These are phyloP conservation scores for Neofusicoccum umdonicola DNA, from an alignment of 2,329 filamentous ascomycete genomes.

Conservation along the genomic window DNA sequence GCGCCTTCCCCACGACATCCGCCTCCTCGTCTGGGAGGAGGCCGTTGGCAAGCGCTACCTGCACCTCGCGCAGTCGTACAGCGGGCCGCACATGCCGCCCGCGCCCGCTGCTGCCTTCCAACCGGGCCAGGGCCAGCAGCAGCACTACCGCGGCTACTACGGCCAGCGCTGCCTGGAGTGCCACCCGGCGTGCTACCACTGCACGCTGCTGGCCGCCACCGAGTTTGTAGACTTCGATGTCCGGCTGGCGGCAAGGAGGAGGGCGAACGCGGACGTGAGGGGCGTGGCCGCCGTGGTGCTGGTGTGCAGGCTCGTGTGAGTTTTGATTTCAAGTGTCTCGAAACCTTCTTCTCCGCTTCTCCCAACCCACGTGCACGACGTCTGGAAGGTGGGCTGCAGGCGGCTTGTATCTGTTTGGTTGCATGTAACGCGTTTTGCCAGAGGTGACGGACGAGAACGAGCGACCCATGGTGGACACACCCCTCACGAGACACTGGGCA, in stretches of 20 bases:
- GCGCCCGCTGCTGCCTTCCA: background rate
- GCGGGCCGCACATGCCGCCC: background rate
- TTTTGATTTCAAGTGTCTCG: background rate
- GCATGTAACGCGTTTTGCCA: too few species aligned
- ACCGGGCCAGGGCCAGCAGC: background rate
- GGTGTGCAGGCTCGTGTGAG: background rate
- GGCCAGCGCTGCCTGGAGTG: conserved; percentile 7
- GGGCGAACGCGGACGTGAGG: conserved; percentile 1
- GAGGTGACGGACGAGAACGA: too few species aligned
- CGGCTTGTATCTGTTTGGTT: too few species aligned
- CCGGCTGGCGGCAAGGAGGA: background rate
- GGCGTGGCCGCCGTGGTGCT: background rate
- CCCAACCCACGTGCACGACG: too few species aligned
- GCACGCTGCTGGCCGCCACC: background rate
- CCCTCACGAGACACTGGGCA: too few species aligned
- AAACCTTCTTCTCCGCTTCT: background rate
- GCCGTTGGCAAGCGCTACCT: conserved; percentile 3
- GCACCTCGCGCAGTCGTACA: conserved; percentile 1
- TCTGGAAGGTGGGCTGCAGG: too few species aligned
- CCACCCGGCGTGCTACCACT: background rate
- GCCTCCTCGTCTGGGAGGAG: conserved; percentile 12
- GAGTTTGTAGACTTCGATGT: background rate
- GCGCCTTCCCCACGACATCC: conserved; percentile 5
- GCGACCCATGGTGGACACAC: too few species aligned
- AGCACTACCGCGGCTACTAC: background rate